Evolutionary conservation across 495 filamentous ascomycete genomes (phyloP), one percentile per base, ranked within the genome.

Genomic region (Aspergillus homomorphus): DNA sequence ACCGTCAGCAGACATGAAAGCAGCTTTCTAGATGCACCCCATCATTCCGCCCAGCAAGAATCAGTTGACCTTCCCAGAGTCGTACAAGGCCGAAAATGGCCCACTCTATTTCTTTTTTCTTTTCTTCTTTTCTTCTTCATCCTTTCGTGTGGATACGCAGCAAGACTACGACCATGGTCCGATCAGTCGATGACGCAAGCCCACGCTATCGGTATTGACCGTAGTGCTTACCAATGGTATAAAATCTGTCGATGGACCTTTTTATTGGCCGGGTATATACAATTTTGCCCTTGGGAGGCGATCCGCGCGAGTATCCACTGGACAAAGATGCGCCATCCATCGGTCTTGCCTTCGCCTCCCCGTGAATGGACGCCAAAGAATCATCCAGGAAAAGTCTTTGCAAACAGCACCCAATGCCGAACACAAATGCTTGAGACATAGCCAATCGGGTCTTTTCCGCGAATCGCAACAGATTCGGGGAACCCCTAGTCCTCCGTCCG

Each of bases 361-460:
- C 33, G 33, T 38, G 26, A 38, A 5, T 38, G 33, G 5, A 38
- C 9, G 26, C n/a, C 26, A 28, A 28, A 28, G 26, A 28, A 28
- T 4, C 4, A 28, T 4, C 9, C 33, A 38, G 33, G 4, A 38
- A 38, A 38, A 12, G 10, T 38, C 10, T 12, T 9, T 38, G 6
- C 15, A 12, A 38, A 38, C 33, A 5, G 15, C 33, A 38, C 15
- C 12, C 12, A 14, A 12, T 38, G 24, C 16, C 23, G 45, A 48
- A 28, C 1, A 51, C 4, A 30, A 30, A 14, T 28, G 48, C 16
- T 15, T 50, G 48, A 24, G 28, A 51, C 48, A 30, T 28, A 18
- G 23, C 48, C 48, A 51, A 51, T 51, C 48, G 48, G 48, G 28
- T 23, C 18, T 2, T 51, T 51, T 51, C 48, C 48, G 24, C 28